Percentiles rank a stretch among this genome's conserved stretches.
These are phyloP conservation scores for Discostella pseudostelligera DNA, from an alignment of 108 stramenopile species.

Conservation along the genomic window DNA sequence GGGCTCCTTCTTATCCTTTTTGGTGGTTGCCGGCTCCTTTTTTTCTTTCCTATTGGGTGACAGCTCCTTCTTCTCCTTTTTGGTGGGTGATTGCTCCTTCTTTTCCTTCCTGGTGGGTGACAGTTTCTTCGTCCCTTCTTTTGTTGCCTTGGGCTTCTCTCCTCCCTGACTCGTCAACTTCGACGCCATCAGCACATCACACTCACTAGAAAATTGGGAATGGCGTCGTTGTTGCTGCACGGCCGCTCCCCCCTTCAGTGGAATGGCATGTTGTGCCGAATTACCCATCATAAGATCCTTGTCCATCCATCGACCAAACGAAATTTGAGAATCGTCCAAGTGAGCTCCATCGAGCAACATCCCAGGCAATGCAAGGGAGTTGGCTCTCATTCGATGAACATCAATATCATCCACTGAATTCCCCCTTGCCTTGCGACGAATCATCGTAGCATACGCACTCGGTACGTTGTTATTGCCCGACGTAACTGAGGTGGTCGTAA, in stretches of 20 bases:
- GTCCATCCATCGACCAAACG: constrained; percentile 78
- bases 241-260: background rate
- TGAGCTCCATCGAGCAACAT: constrained; percentile 37
- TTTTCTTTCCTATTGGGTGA: constrained; percentile 25
- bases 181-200: constrained; percentile 30
- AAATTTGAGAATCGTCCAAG: constrained; percentile 21
- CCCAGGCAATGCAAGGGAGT: constrained; percentile 65
- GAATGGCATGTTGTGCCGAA: constrained; percentile 10
- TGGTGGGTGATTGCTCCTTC: constrained; percentile 39
- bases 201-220: constrained; percentile 7
- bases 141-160: constrained; percentile 26
- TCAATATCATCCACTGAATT: constrained; percentile 41
- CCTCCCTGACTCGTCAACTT: constrained; percentile 10
- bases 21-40: constrained; percentile 40
- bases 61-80: constrained; percentile 22
- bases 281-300: constrained; percentile 17
- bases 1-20: constrained; percentile 58
- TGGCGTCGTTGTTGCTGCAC: constrained; percentile 4
- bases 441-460: too few relatives aligned
- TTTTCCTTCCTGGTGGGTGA: constrained; percentile 46
- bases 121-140: constrained; percentile 46
- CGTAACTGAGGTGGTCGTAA: constrained; percentile 16
- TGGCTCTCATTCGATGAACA: constrained; percentile 63
- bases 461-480: background rate
- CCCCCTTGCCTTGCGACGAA: background rate